Evolutionary conservation across 164 flowering plant genomes (phyloP), one percentile per base, ranked within the genome.

Genomic region (Nymphaea colorata): DNA sequence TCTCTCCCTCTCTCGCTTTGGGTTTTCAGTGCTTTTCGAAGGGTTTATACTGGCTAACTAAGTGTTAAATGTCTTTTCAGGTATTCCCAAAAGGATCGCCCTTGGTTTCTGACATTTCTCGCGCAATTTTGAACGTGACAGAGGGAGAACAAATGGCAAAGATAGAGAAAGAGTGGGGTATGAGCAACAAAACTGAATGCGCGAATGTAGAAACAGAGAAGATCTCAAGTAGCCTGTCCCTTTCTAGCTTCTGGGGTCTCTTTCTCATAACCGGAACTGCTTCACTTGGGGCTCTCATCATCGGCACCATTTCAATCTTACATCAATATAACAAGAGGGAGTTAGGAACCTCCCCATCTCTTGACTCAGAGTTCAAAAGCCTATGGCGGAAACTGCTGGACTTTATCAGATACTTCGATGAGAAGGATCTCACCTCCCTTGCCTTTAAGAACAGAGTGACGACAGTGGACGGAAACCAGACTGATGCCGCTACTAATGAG

Each of bases 71-170:
- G 6, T 62, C 44, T 47, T 44, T 10, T 69, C 57, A 72, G 74
- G 74, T 68, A 41, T 72, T 73, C 53, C 76, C 72, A 42, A 69
- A 66, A 45, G 76, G 76, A 11, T 69, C 61, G 15, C 66, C 44
- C 15, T 53, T 69, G 42, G 71, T 51, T 42, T 16, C 42, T 25
- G 71, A 69, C 16, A 44, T 62, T 18, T 63, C 71, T 5, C 45
- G 47, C 45, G 57, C 65, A 5, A 68, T 62, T 25, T 57, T 68
- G 4, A 18, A 36, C 25, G 59, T 62, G 59, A 42, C 12, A 17
- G 44, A 68, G 45, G 61, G 44, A 4, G 59, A 45, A 8, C 5
- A 36, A 44, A 68, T 68, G 43, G 5, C 17, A 12, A 14, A 61
- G 44, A 41, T 68, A 16, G 59, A 61, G 25, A 42, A 68, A 12